phyloP scores from a whole-genome alignment of 495 filamentous ascomycete species.

The Geoglossum glabrum region DNA sequence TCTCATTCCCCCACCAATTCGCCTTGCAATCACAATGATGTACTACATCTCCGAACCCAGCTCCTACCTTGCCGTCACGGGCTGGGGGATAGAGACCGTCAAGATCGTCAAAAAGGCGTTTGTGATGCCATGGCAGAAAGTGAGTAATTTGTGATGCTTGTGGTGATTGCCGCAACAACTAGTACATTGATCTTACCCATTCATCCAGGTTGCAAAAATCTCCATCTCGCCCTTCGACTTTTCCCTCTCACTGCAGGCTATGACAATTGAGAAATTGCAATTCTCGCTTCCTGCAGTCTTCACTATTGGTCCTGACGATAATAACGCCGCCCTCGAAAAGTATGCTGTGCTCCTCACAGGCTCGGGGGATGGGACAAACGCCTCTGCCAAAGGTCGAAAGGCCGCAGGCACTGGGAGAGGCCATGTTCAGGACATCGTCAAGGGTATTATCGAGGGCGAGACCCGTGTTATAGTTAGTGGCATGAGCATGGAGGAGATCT shows the following conservation, averaged over 20 bases:
- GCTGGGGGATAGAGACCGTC: constrained; percentile 47
- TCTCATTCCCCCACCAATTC: too few species aligned
- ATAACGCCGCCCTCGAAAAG: constrained; percentile 43
- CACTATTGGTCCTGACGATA: constrained; percentile 58
- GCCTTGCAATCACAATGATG: constrained; percentile 10
- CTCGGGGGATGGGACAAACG: constrained; percentile 21
- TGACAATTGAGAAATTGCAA: constrained; percentile 68
- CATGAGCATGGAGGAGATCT: constrained; percentile 81
- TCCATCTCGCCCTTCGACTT: constrained; percentile 60
- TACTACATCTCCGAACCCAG: constrained; percentile 23
- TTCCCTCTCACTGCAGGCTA: constrained; percentile 54
- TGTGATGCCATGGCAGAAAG: constrained; percentile 43
- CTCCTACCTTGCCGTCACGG: constrained; percentile 64
- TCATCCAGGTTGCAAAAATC: constrained; percentile 25
- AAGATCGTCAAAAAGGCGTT: constrained; percentile 53
- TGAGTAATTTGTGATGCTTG: constrained; percentile 22
- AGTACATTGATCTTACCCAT: constrained; percentile 9
- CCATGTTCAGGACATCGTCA: constrained; percentile 68
- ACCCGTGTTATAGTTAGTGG: constrained; percentile 54
- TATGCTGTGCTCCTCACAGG: constrained; percentile 59
- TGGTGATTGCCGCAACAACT: constrained; percentile 2
- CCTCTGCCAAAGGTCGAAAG: constrained; percentile 9
- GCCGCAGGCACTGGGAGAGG: constrained; percentile 24
- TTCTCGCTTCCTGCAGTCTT: constrained; percentile 66
- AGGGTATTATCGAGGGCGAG: constrained; percentile 77